Conservation (phyloP, 371 early-diverging fungal species). For the Mucor sp. region DNA sequence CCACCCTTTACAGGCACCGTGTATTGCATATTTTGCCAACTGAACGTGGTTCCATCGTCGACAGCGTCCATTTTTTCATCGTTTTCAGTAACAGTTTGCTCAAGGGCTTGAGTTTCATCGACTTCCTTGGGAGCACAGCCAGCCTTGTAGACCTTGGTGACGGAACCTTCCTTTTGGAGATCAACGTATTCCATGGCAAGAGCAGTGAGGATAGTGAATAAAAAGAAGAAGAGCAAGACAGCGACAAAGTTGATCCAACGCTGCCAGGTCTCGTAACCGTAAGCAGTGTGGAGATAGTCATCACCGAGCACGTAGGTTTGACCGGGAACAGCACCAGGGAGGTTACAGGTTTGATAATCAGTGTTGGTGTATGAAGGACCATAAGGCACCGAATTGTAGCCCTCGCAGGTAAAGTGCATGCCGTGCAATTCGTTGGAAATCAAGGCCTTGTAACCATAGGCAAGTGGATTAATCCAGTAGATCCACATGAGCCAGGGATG, state of each 20-base stretch:
- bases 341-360: conserved; percentile 56
- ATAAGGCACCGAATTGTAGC: conserved; percentile 44
- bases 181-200: conserved; percentile 58
- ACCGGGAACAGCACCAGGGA: conserved; percentile 56
- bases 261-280: conserved; percentile 41
- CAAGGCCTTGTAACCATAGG: conserved; percentile 68
- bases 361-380: conserved; percentile 45
- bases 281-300: conserved; percentile 49
- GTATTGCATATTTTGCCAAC: conserved; percentile 62
- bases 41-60: conserved; percentile 53
- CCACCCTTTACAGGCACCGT: conserved; percentile 64
- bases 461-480: conserved; percentile 71
- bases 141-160: conserved; percentile 61
- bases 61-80: conserved; percentile 42
- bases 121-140: conserved; percentile 34
- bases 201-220: conserved; percentile 55
- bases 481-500: conserved; percentile 76
- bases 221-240: conserved; percentile 55
- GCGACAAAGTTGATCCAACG: conserved; percentile 66
- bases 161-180: conserved; percentile 54
- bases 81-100: conserved; percentile 22
- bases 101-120: conserved; percentile 22
- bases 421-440: conserved; percentile 67
- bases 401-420: conserved; percentile 38
- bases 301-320: conserved; percentile 46